Conservation (phyloP, 257 asterid genomes). For the Lycium ferocissimum region DNA sequence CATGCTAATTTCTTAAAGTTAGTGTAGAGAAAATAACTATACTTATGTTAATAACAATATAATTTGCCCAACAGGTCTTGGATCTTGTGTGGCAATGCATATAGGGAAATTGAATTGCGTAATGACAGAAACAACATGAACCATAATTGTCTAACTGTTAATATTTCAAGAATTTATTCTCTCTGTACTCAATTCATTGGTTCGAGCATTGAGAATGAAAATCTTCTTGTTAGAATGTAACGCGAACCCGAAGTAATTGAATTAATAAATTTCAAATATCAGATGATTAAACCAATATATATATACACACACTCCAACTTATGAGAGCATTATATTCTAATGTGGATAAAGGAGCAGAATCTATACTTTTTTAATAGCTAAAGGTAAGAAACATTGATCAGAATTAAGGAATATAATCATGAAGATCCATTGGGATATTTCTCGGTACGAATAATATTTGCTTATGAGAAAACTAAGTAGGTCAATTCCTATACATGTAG, state of each 20-base stretch:
- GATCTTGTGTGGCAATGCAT: too few species aligned
- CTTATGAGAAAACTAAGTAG: not conserved
- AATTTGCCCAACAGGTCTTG: not conserved
- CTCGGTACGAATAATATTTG: not conserved
- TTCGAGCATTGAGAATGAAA: too few species aligned
- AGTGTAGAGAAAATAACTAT: not conserved
- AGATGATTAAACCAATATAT: not conserved
- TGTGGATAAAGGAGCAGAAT: not conserved
- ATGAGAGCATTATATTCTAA: not conserved
- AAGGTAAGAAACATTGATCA: not conserved
- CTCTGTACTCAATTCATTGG: too few species aligned
- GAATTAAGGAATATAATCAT: constrained; percentile 11
- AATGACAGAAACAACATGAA: too few species aligned
- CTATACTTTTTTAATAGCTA: not conserved
- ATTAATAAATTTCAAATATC: not conserved
- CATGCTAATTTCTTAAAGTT: not conserved
- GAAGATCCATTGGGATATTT: not conserved
- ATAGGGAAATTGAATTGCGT: too few species aligned
- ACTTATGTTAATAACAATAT: too few species aligned
- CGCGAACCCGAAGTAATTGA: not conserved
- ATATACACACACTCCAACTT: not conserved
- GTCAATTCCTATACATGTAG: not conserved
- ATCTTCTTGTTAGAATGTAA: not conserved
- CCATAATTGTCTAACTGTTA: too few species aligned
- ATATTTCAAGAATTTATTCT: too few species aligned